phyloP scores from a whole-genome alignment of 2,329 filamentous ascomycete species.

The Aaosphaeria arxii region DNA sequence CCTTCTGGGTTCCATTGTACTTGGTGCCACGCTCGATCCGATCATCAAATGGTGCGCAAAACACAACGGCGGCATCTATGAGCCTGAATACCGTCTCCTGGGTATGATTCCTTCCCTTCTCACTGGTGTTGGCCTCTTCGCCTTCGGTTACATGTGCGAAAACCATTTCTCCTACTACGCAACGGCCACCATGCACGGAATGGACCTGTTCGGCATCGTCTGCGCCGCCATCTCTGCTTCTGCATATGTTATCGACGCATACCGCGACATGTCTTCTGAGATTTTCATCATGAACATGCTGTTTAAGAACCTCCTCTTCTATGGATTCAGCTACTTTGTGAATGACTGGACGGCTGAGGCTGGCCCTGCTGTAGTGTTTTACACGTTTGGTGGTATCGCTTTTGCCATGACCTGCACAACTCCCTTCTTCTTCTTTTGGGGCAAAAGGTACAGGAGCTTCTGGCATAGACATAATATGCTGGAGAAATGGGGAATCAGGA shows the following conservation, averaged over 20 bases:
- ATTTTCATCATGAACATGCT: slow-evolving; percentile 45
- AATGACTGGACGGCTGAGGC: slow-evolving; percentile 40
- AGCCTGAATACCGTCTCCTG: slow-evolving; percentile 52
- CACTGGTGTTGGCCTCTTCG: slow-evolving; percentile 37
- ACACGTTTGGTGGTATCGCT: slow-evolving; percentile 31
- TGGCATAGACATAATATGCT: slow-evolving; percentile 33
- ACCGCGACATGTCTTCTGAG: slow-evolving; percentile 40
- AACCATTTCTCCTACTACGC: slow-evolving; percentile 23
- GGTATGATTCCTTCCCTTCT: slow-evolving; percentile 32
- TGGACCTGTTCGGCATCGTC: slow-evolving; percentile 33
- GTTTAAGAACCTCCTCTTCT: slow-evolving; percentile 46
- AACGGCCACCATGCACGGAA: slow-evolving; percentile 32
- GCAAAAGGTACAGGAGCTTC: slow-evolving; percentile 33
- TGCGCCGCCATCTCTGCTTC: slow-evolving; percentile 30
- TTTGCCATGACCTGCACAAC: slow-evolving; percentile 26
- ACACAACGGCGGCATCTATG: slow-evolving; percentile 52
- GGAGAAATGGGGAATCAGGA: slow-evolving; percentile 30
- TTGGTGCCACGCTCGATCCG: slow-evolving; percentile 35
- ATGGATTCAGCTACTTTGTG: slow-evolving; percentile 43
- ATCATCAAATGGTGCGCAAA: slow-evolving; percentile 44
- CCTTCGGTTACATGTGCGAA: slow-evolving; percentile 36
- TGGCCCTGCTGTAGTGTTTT: slow-evolving; percentile 38
- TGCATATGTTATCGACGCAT: slow-evolving; percentile 40
- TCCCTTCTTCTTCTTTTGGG: slow-evolving; percentile 32
- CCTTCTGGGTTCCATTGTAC: slow-evolving; percentile 31